Evolutionary conservation across 2,329 filamentous ascomycete species (phyloP), one percentile per base, ranked within the genome.

Genomic region (Juglanconis sp.): DNA sequence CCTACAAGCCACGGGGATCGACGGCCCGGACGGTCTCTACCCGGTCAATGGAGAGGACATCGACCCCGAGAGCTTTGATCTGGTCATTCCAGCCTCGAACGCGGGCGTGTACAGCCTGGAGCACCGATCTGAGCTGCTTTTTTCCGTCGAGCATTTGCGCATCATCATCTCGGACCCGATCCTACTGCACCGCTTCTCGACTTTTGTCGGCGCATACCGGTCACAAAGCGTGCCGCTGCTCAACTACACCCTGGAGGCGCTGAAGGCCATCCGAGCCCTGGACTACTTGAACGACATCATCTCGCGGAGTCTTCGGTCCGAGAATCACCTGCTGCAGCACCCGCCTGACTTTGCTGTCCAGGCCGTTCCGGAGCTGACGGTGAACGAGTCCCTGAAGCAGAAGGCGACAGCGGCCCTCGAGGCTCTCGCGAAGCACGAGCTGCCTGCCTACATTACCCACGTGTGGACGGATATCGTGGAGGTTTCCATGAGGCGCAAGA

Each of bases 381-480:
- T 77, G 7, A 91, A 90, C 65, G 72, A 74, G 2, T 76, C 81
- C 0, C 74, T 92, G 17, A 79, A 88, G 66, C 81, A 83, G 57
- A 88, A 87, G 67, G 85, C 87, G 0, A 75, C 81, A n/a, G 76
- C 83, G 61, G 87, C 88, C 1, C 89, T 92, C 59, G 80, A 87
- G 38, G 75, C 81, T 0, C 74, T 92, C 11, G 85, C 86, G 1
- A 77, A 80, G 36, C 86, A 92, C 47, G 89, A 91, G 60, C 72
- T 92, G 1, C 88, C 89, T 1, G 88, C 88, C 0, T 92, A 87
- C 68, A 83, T 92, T 61, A 87, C 88, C 0, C 82, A 89, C 63
- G 80, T 81, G 0, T 92, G 87, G 73, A 85, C 87, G 40, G 83
- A 87, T 60, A 85, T 87, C 9, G 88, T 90, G n/a, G 90, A 85